phyloP scores from a whole-genome alignment of 352 stramenopile species.

The Phytophthora pini region DNA sequence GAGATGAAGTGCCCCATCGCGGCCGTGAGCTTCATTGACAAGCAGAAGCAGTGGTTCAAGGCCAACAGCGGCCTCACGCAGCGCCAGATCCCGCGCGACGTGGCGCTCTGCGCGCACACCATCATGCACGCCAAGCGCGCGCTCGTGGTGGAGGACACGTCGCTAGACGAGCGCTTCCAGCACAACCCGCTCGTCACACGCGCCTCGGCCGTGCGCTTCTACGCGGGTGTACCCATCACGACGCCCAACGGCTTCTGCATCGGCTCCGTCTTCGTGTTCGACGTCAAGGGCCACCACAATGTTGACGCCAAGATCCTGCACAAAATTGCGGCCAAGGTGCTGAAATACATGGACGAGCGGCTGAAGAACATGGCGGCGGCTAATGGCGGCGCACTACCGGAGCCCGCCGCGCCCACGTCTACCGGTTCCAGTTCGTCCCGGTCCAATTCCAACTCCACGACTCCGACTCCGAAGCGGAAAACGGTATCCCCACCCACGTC shows the following conservation, averaged over 20 bases:
- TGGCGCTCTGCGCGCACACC: constrained; percentile 84
- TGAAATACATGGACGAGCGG: constrained; percentile 91
- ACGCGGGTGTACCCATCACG: constrained; percentile 83
- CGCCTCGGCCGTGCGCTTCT: constrained; percentile 84
- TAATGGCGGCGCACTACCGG: constrained; percentile 22
- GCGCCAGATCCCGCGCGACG: constrained; percentile 83
- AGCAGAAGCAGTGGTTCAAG: constrained; percentile 90
- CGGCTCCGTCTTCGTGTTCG: constrained; percentile 87
- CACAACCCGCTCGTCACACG: constrained; percentile 87
- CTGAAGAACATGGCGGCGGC: constrained; percentile 54
- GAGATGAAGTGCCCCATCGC: constrained; percentile 91
- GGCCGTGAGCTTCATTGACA: constrained; percentile 88
- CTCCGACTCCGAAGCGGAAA: constrained; percentile 25
- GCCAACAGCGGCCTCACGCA: constrained; percentile 85
- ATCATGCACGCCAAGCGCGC: constrained; percentile 88
- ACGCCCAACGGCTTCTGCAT: constrained; percentile 82
- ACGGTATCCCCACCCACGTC: constrained; percentile 34
- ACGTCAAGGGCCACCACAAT: constrained; percentile 80
- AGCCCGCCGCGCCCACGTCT: constrained; percentile 12
- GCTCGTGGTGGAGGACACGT: constrained; percentile 86
- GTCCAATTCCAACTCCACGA: constrained; percentile 26
- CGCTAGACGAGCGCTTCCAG: constrained; percentile 80
- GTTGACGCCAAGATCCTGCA: constrained; percentile 86
- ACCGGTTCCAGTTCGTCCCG: constrained; percentile 29
- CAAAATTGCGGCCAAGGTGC: constrained; percentile 88